Percentiles rank a stretch among this genome's conserved stretches.
Conservation (phyloP, 2,329 filamentous ascomycete genomes). For the Parafenestella ontariensis region DNA sequence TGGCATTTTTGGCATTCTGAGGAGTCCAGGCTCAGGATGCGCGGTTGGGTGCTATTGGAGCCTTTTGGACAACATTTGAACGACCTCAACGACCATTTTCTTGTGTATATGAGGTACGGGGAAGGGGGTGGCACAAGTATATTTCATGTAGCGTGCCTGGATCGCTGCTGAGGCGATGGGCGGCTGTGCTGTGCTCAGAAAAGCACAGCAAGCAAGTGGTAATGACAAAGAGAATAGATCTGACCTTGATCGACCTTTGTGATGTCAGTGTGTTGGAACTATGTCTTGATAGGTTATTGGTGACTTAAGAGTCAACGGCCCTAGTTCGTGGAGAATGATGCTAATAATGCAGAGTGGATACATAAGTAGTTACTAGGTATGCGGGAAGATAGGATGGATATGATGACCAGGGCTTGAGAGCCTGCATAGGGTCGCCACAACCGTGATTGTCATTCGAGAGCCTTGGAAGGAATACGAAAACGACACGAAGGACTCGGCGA, state of each 20-base stretch:
- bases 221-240: background rate
- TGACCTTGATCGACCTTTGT: background rate
- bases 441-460: background rate
- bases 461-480: background rate
- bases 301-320: background rate
- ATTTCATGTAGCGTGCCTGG: background rate
- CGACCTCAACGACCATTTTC: conserved; percentile 19
- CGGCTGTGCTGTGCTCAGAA: background rate
- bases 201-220: background rate
- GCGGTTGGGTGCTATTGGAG: background rate
- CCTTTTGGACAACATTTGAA: conserved; percentile 15
- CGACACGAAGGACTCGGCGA: background rate
- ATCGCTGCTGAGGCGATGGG: background rate
- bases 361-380: no score
- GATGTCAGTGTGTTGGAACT: background rate
- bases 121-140: background rate
- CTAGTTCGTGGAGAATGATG: background rate
- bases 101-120: conserved; percentile 19
- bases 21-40: background rate
- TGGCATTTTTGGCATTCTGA: conserved; percentile 12
- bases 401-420: no score
- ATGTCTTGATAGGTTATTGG: background rate
- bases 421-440: background rate
- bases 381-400: no score
- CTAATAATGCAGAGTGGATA: background rate